phyloP scores from a whole-genome alignment of 805 yeast species.

The Blastobotrys terrestris region DNA sequence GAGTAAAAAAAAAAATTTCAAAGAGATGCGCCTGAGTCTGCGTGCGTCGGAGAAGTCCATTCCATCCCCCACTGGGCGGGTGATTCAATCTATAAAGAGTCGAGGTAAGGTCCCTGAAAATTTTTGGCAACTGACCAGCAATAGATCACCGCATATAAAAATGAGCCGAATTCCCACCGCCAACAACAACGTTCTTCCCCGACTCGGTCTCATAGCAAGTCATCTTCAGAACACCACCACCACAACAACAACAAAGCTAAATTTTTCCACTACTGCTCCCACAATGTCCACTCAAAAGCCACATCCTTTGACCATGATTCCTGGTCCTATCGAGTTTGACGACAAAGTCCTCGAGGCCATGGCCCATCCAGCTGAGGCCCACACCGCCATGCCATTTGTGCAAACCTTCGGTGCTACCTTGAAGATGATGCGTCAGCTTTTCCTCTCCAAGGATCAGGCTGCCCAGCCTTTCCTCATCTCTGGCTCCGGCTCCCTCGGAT shows the following conservation, averaged over 20 bases:
- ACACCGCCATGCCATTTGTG: conserved; percentile 80
- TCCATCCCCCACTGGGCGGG: neutral
- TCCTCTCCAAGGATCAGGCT: conserved; percentile 57
- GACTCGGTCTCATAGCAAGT: neutral
- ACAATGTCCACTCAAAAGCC: conserved; percentile 15
- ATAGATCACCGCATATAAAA: neutral
- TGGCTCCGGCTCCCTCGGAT: conserved; percentile 93
- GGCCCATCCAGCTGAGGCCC: conserved; percentile 82
- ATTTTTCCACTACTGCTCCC: neutral
- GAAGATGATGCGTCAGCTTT: conserved; percentile 61
- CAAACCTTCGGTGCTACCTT: conserved; percentile 64
- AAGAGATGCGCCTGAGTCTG: neutral
- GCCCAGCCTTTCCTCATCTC: conserved; percentile 78
- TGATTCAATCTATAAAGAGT: neutral
- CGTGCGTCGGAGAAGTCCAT: neutral
- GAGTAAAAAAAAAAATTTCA: neutral
- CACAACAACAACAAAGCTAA: neutral
- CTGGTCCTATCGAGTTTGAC: conserved; percentile 84
- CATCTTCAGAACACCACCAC: neutral
- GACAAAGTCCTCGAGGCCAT: conserved; percentile 73
- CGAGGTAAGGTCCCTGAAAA: neutral
- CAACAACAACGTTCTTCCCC: conserved; percentile 4
- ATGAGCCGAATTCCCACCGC: neutral
- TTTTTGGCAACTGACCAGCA: neutral
- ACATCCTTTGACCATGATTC: conserved; percentile 50